Conservation (phyloP, 805 yeast species). For the Dipodascus albidus region DNA sequence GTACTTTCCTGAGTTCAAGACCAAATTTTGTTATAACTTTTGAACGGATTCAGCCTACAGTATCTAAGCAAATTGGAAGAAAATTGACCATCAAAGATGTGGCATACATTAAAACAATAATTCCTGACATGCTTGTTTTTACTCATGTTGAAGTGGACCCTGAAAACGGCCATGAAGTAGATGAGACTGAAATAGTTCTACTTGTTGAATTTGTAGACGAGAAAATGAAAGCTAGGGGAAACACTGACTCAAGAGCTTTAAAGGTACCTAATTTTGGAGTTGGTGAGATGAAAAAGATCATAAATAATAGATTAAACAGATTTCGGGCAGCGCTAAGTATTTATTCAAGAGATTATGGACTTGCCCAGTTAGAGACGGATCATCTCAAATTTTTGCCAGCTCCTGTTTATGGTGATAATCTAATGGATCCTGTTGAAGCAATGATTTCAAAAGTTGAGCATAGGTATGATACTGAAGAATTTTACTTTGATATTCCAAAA, state of each 20-base stretch:
- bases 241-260: slow-evolving; percentile 24
- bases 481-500: slow-evolving; percentile 28
- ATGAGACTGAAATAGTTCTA: slow-evolving; percentile 35
- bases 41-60: slow-evolving; percentile 40
- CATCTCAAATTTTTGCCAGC: slow-evolving; percentile 23
- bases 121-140: slow-evolving; percentile 60
- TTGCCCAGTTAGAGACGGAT: slow-evolving; percentile 31
- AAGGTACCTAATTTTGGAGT: slow-evolving; percentile 40
- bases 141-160: slow-evolving; percentile 73
- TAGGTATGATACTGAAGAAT: slow-evolving; percentile 13
- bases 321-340: slow-evolving; percentile 33
- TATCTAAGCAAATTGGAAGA: slow-evolving; percentile 38
- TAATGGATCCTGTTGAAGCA: slow-evolving; percentile 51
- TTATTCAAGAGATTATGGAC: slow-evolving; percentile 28
- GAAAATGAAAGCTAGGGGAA: slow-evolving; percentile 13
- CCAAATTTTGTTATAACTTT: slow-evolving; percentile 50
- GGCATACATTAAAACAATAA: slow-evolving; percentile 46
- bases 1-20: slow-evolving; percentile 49
- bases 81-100: slow-evolving; percentile 36
- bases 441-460: slow-evolving; percentile 30
- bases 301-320: slow-evolving; percentile 42
- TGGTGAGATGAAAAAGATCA: slow-evolving; percentile 48
- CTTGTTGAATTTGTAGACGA: slow-evolving; percentile 70
- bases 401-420: slow-evolving; percentile 37
- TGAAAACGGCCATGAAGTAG: slow-evolving; percentile 39